phyloP scores from a whole-genome alignment of 495 filamentous ascomycete species.

The Penicillium steckii region DNA sequence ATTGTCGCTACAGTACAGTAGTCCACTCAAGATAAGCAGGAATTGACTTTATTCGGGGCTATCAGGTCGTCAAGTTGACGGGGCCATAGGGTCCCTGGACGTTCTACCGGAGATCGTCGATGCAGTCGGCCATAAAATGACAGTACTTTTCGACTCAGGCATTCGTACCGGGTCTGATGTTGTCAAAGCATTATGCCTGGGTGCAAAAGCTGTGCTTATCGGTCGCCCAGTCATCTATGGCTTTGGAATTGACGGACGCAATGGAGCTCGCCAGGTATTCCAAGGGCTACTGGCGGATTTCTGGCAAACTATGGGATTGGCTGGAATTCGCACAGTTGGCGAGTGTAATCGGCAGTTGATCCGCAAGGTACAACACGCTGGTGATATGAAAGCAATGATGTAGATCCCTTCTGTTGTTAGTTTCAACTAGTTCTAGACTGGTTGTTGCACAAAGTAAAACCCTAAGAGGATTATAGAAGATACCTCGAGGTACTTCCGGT shows the following conservation, averaged over 20 bases:
- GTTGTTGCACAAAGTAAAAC: neutral
- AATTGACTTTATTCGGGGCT: neutral
- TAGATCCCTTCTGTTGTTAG: too few relatives aligned
- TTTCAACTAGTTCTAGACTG: neutral
- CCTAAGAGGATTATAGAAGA: neutral
- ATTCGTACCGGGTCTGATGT: slow-evolving; percentile 60
- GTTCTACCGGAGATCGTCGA: slow-evolving; percentile 64
- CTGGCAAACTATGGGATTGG: slow-evolving; percentile 58
- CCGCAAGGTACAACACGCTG: slow-evolving; percentile 51
- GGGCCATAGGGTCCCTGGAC: slow-evolving; percentile 62
- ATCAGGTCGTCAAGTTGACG: slow-evolving; percentile 63
- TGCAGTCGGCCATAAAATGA: slow-evolving; percentile 51
- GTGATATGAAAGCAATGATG: slow-evolving; percentile 49
- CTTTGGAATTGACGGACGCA: slow-evolving; percentile 58
- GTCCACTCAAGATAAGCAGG: neutral
- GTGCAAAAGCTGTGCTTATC: slow-evolving; percentile 85
- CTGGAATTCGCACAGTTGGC: slow-evolving; percentile 51
- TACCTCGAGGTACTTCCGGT: neutral
- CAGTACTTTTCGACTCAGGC: slow-evolving; percentile 65
- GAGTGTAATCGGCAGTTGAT: slow-evolving; percentile 53
- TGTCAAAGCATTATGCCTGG: slow-evolving; percentile 86
- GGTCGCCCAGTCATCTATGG: slow-evolving; percentile 86
- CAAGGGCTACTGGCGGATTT: slow-evolving; percentile 58
- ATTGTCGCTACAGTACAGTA: too few relatives aligned
- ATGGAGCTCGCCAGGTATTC: slow-evolving; percentile 58